Evolutionary conservation across 2,329 filamentous ascomycete species (phyloP).

Genomic region (Diaporthe amygdali): DNA sequence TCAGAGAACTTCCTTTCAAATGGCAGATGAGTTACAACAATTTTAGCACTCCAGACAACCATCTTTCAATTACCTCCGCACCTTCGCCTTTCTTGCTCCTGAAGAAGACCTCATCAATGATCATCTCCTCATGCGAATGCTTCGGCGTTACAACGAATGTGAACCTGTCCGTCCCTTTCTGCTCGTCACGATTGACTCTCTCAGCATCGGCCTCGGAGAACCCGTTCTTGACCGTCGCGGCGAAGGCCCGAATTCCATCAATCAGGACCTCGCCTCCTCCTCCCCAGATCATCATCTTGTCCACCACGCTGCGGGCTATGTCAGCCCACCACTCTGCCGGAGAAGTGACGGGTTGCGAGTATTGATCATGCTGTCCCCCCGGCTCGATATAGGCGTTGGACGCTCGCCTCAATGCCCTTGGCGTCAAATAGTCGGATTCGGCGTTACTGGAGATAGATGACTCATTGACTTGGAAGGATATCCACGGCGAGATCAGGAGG

Average conservation of each 20-base stretch:
- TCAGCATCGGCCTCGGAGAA: background rate
- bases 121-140: slow-evolving; percentile 17
- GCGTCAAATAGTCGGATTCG: slow-evolving; percentile 12
- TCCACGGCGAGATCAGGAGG: slow-evolving; percentile 7
- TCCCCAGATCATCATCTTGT: slow-evolving; percentile 18
- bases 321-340: slow-evolving; percentile 7
- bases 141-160: slow-evolving; percentile 9
- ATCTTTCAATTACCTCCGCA: background rate
- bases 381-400: background rate
- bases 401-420: background rate
- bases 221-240: background rate
- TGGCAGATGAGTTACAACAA: background rate
- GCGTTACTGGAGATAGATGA: background rate
- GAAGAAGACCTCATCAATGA: slow-evolving; percentile 11
- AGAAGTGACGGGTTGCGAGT: background rate
- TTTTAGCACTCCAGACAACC: background rate
- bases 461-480: background rate
- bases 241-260: background rate
- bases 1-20: too few species aligned
- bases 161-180: background rate
- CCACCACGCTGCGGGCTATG: background rate
- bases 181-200: background rate
- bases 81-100: slow-evolving; percentile 3
- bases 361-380: background rate
- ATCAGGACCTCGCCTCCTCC: slow-evolving; percentile 1